Evolutionary conservation across 164 flowering plant species (phyloP).

Genomic region (Aristolochia fimbriata): DNA sequence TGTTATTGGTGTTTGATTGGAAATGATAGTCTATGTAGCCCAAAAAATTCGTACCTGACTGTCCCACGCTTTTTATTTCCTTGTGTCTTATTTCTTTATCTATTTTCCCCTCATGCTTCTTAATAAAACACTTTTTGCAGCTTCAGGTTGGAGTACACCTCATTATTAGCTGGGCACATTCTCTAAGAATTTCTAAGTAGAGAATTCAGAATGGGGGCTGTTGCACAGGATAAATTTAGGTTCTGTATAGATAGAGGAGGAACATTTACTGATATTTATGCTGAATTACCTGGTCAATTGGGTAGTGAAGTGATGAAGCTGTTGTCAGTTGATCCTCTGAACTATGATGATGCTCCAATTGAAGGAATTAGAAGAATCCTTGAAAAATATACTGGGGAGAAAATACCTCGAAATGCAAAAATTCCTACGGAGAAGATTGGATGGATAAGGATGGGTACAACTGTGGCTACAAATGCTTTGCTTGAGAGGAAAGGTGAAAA

Average conservation of each 20-base stretch:
- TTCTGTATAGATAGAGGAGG: slow-evolving; percentile 95
- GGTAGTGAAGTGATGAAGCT: slow-evolving; percentile 76
- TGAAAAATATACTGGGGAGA: slow-evolving; percentile 69
- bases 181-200: background rate
- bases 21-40: too few species aligned
- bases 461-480: slow-evolving; percentile 95
- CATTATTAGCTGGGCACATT: too few species aligned
- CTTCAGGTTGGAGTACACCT: too few species aligned
- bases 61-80: too few species aligned
- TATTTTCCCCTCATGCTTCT: too few species aligned
- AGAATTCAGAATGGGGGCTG: slow-evolving; percentile 29
- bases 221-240: slow-evolving; percentile 34
- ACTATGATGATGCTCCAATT: slow-evolving; percentile 94
- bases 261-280: slow-evolving; percentile 97
- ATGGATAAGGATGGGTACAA: slow-evolving; percentile 98
- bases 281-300: slow-evolving; percentile 69
- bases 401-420: slow-evolving; percentile 57
- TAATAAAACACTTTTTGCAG: too few species aligned
- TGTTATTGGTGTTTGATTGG: too few species aligned
- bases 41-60: too few species aligned
- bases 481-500: slow-evolving; percentile 92
- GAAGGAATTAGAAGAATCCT: slow-evolving; percentile 91
- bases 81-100: too few species aligned
- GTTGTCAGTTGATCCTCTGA: slow-evolving; percentile 85
- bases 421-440: slow-evolving; percentile 87